These are phyloP conservation scores for Radiomyces spectabilis DNA, from an alignment of 192 early-diverging fungal species.

Conservation along the genomic window DNA sequence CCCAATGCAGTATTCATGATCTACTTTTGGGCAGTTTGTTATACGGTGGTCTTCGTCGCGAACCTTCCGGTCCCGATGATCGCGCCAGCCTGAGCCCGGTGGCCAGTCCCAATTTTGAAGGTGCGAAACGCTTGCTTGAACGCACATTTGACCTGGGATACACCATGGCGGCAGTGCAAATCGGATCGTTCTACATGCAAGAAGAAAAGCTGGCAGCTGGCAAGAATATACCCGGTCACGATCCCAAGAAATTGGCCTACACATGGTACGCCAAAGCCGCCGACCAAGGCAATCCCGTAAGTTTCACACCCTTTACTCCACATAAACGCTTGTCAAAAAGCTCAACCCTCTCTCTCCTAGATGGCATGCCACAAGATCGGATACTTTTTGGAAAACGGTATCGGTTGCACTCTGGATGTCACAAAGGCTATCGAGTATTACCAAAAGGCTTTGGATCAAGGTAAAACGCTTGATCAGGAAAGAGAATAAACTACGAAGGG, in stretches of 20 bases:
- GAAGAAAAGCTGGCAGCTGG: constrained; percentile 38
- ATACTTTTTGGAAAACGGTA: constrained; percentile 41
- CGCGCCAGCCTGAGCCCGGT: constrained; percentile 31
- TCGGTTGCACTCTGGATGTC: constrained; percentile 28
- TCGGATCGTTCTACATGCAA: constrained; percentile 40
- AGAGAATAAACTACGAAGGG: not conserved
- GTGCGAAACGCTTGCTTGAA: constrained; percentile 39
- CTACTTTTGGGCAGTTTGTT: constrained; percentile 33
- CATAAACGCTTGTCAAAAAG: not conserved
- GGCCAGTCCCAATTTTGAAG: constrained; percentile 34
- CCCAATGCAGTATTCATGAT: constrained; percentile 32
- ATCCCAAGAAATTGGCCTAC: constrained; percentile 37
- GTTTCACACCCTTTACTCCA: no score
- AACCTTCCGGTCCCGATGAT: constrained; percentile 13
- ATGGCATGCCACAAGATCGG: constrained; percentile 47
- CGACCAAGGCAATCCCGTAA: constrained; percentile 37
- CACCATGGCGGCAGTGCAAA: constrained; percentile 46
- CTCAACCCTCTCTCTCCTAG: constrained; percentile 6
- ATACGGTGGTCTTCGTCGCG: constrained; percentile 35
- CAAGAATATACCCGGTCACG: constrained; percentile 34
- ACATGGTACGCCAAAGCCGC: constrained; percentile 42
- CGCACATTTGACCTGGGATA: constrained; percentile 39
- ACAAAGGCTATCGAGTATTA: constrained; percentile 33
- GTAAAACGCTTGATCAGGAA: constrained; percentile 3
- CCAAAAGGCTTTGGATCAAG: constrained; percentile 35